These are phyloP conservation scores for Colletotrichum orbiculare DNA, from an alignment of 2,329 filamentous ascomycete species.

Conservation along the genomic window DNA sequence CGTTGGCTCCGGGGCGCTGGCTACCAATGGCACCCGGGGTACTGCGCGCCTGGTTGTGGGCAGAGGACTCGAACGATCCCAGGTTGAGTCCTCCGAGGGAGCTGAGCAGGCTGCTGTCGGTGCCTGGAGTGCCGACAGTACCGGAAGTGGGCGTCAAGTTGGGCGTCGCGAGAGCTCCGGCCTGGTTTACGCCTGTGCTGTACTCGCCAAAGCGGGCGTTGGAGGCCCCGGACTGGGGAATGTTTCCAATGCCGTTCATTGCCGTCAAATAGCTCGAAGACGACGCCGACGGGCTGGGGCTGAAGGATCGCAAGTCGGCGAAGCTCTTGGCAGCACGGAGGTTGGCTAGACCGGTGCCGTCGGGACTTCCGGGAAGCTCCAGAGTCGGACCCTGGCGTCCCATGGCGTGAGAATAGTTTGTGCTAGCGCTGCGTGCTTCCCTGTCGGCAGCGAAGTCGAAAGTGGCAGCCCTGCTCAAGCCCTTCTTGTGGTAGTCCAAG, in stretches of 20 bases:
- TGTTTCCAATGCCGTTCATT: slow-evolving; percentile 69
- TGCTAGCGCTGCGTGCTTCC: slow-evolving; percentile 72
- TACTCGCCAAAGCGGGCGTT: slow-evolving; percentile 60
- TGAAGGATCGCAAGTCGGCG: slow-evolving; percentile 93
- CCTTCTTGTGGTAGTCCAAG: slow-evolving; percentile 82
- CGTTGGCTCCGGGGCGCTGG: slow-evolving; percentile 66
- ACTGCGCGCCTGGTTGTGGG: slow-evolving; percentile 53
- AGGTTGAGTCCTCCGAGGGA: slow-evolving; percentile 63
- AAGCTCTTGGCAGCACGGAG: slow-evolving; percentile 96
- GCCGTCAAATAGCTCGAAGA: slow-evolving; percentile 79
- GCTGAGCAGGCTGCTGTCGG: slow-evolving; percentile 56
- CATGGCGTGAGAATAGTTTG: slow-evolving; percentile 77
- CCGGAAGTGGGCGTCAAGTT: slow-evolving; percentile 48
- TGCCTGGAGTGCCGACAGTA: slow-evolving; percentile 51
- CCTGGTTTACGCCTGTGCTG: slow-evolving; percentile 50
- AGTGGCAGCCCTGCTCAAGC: slow-evolving; percentile 92
- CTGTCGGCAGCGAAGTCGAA: slow-evolving; percentile 92
- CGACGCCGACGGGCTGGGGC: slow-evolving; percentile 90
- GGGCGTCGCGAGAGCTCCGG: slow-evolving; percentile 48
- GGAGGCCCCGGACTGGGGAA: slow-evolving; percentile 51
- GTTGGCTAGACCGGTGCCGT: slow-evolving; percentile 71
- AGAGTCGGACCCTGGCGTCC: slow-evolving; percentile 87
- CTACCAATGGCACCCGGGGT: slow-evolving; percentile 73
- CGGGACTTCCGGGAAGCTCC: slow-evolving; percentile 85
- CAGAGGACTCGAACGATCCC: slow-evolving; percentile 61